Evolutionary conservation across 805 yeast species (phyloP).

Genomic region (Saturnispora quitensis): DNA sequence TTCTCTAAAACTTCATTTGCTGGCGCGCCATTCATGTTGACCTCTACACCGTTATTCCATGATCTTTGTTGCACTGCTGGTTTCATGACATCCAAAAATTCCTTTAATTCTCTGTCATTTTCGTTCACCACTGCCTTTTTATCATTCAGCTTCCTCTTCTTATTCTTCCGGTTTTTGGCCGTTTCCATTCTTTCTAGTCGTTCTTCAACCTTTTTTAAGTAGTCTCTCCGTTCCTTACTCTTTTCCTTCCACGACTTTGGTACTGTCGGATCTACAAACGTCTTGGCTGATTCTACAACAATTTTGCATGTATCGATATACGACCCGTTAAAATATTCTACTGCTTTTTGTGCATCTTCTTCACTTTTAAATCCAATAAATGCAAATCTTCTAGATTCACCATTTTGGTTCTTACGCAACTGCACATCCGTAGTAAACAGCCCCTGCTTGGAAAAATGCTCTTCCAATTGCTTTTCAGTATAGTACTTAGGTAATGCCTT

Average conservation of each 20-base stretch:
- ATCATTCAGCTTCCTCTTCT: conserved; percentile 25
- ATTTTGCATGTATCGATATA: conserved; percentile 78
- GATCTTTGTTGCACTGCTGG: conserved; percentile 62
- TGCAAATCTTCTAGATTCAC: conserved; percentile 88
- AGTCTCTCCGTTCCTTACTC: conserved; percentile 41
- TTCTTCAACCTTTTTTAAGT: conserved; percentile 41
- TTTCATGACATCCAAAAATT: conserved; percentile 76
- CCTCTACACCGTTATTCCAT: conserved; percentile 60
- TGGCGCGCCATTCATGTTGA: conserved; percentile 38
- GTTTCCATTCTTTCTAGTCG: conserved; percentile 42
- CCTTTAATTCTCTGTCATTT: conserved; percentile 57
- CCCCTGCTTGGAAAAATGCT: conserved; percentile 51
- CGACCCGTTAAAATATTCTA: conserved; percentile 61
- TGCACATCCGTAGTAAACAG: conserved; percentile 69
- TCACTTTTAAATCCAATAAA: conserved; percentile 77
- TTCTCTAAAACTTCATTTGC: conserved; percentile 35
- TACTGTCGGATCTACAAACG: conserved; percentile 75
- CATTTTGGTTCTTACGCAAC: conserved; percentile 68
- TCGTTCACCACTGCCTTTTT: conserved; percentile 53
- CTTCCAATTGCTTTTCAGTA: conserved; percentile 61
- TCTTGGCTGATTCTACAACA: conserved; percentile 73
- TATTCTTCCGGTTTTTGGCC: conserved; percentile 29
- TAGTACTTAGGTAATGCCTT: conserved; percentile 78
- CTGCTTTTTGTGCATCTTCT: conserved; percentile 72
- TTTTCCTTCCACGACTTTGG: conserved; percentile 57